Evolutionary conservation across 2,329 filamentous ascomycete species (phyloP), one percentile per base, ranked within the genome.

Genomic region (Exophiala bonariae): DNA sequence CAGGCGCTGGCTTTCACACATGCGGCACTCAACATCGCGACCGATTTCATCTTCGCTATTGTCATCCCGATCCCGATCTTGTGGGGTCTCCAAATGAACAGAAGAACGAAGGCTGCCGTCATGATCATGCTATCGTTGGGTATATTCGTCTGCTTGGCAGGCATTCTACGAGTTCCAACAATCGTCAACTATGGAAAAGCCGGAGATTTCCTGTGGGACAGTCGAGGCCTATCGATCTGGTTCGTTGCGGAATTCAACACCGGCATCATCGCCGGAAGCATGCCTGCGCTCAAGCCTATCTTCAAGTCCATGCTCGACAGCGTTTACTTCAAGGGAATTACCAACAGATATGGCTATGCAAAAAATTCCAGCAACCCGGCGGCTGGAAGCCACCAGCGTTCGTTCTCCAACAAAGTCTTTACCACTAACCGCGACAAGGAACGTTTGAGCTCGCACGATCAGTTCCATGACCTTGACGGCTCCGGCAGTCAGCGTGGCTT

Each of bases 141-240:
- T n/a, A 59, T 74, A 11, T 76, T 78, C 54, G 71, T 69, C 19
- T 70, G 65, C 23, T 64, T 64, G 3, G 67, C 70, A 0, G 65
- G 68, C 2, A 65, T 73, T 11, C 61, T 73, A 23, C 74, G 74
- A 49, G 50, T 71, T 7, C 61, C 60, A 1, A 70, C 65, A 46
- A 50, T 73, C 3, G 55, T 63, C 11, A 66, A 64, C 41, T 71
- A 73, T 40, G 71, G 69, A 9, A 66, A 64, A 14, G 54, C 58
- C 0, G 66, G 66, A 7, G 71, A 75, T 42, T 69, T 69, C 50
- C 61, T 76, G 0, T 74, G 72, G 72, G 70, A 73, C 48, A 71
- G 63, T 2, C 65, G 70, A 20, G 67, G 74, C 55, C 66, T 80
- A 1, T 76, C 73, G 9, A 70, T 76, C 46, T 76, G 74, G 73